Conservation (phyloP, 176 grass and related monocot genomes). For the Lolium perenne region DNA sequence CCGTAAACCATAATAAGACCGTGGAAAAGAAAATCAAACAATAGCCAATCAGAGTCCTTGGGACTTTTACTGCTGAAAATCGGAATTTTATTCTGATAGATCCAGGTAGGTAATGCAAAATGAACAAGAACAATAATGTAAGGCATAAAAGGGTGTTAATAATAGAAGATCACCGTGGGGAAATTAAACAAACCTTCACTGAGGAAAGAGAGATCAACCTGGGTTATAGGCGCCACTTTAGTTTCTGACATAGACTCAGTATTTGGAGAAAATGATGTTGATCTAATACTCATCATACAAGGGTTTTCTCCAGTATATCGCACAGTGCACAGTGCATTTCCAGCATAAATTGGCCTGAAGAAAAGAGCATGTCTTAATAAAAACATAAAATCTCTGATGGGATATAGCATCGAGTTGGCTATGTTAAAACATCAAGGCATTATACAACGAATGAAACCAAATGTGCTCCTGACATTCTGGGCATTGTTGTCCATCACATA, state of each 20-base stretch:
- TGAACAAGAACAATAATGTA: background rate
- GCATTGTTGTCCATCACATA: background rate
- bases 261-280: constrained; percentile 78
- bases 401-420: no score
- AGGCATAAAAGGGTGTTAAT: background rate
- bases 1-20: background rate
- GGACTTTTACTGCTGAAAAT: background rate
- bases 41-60: background rate
- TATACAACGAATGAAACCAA: background rate
- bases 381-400: no score
- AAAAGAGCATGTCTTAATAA: background rate
- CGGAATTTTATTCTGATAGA: background rate
- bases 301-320: constrained; percentile 72
- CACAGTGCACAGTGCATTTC: constrained; percentile 94
- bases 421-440: no score
- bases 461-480: background rate
- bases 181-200: constrained; percentile 80
- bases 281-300: constrained; percentile 90
- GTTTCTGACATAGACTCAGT: constrained; percentile 51
- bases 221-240: constrained; percentile 70
- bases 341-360: constrained; percentile 95
- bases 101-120: background rate
- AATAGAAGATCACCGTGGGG: constrained; percentile 38
- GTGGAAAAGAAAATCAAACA: background rate
- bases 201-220: constrained; percentile 88